Percentiles rank a stretch among this genome's conserved stretches.
These are phyloP conservation scores for Neocatenulostroma microsporum DNA, from an alignment of 2,329 filamentous ascomycete genomes.

Conservation along the genomic window DNA sequence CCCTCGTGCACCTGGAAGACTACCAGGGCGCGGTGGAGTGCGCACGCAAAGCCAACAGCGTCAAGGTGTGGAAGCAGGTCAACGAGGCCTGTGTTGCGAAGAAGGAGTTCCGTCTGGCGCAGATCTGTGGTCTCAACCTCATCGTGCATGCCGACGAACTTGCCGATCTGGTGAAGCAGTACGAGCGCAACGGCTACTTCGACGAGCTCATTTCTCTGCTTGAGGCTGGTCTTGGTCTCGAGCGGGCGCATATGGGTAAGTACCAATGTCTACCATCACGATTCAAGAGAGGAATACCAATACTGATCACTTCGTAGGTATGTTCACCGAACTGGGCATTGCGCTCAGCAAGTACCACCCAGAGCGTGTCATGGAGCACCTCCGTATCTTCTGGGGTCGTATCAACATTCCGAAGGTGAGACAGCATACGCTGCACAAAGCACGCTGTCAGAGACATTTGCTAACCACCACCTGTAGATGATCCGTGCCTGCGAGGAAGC, in stretches of 20 bases:
- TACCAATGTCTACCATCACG: background rate
- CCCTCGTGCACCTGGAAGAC: slow-evolving; percentile 90
- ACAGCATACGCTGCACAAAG: too few relatives aligned
- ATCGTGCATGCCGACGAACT: slow-evolving; percentile 97
- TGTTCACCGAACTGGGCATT: slow-evolving; percentile 91
- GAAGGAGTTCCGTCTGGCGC: slow-evolving; percentile 97
- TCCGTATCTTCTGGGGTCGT: slow-evolving; percentile 99
- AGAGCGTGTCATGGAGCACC: slow-evolving; percentile 93
- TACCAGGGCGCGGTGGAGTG: slow-evolving; percentile 98
- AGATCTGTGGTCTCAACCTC: slow-evolving; percentile 96
- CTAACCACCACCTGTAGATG: too few relatives aligned
- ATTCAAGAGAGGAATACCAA: too few relatives aligned
- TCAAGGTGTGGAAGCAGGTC: slow-evolving; percentile 99
- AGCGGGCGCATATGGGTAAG: slow-evolving; percentile 41
- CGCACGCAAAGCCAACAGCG: slow-evolving; percentile 96
- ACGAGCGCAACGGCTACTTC: slow-evolving; percentile 95
- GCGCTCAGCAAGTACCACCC: slow-evolving; percentile 91
- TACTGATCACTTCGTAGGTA: too few relatives aligned
- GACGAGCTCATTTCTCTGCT: slow-evolving; percentile 93
- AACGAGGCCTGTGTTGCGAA: slow-evolving; percentile 93
- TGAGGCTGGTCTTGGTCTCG: slow-evolving; percentile 88
- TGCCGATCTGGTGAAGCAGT: slow-evolving; percentile 86
- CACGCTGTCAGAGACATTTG: too few relatives aligned
- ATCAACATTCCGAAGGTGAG: too few relatives aligned
- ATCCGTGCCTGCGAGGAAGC: slow-evolving; percentile 89